Evolutionary conservation across 2,329 filamentous ascomycete species (phyloP).

Genomic region (Grosmannia serpens): DNA sequence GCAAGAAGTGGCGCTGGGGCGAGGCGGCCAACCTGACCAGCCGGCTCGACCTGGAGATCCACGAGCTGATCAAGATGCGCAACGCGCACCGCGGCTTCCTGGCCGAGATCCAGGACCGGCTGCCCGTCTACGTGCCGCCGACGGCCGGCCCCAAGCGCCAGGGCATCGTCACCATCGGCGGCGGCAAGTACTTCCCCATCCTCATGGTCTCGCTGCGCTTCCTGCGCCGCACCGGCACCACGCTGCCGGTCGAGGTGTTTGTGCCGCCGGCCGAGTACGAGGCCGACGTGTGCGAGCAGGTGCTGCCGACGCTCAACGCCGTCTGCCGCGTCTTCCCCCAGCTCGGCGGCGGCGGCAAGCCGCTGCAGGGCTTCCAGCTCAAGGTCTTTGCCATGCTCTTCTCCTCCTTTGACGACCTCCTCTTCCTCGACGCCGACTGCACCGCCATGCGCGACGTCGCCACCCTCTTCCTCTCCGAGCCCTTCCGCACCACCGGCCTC

Average conservation of each 20-base stretch:
- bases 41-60: background rate
- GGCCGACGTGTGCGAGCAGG: conserved; percentile 18
- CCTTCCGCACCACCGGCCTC: conserved; percentile 38
- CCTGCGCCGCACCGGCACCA: conserved; percentile 36
- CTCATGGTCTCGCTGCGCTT: conserved; percentile 38
- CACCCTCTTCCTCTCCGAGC: conserved; percentile 34
- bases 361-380: conserved; percentile 36
- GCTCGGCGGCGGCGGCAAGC: conserved; percentile 10
- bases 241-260: conserved; percentile 32
- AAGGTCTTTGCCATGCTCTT: conserved; percentile 46
- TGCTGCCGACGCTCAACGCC: conserved; percentile 18
- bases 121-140: background rate
- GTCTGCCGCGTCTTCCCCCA: conserved; percentile 21
- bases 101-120: background rate
- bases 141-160: conserved; percentile 12
- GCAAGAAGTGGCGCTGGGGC: conserved; percentile 5
- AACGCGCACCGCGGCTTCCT: conserved; percentile 5
- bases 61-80: conserved; percentile 4
- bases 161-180: conserved; percentile 39
- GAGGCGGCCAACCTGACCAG: conserved; percentile 1
- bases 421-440: conserved; percentile 47
- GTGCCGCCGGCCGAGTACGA: conserved; percentile 21
- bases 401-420: conserved; percentile 45
- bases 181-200: conserved; percentile 35
- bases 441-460: conserved; percentile 31